These are phyloP conservation scores for Podila epicladia DNA, from an alignment of 192 early-diverging fungal species.

Conservation along the genomic window DNA sequence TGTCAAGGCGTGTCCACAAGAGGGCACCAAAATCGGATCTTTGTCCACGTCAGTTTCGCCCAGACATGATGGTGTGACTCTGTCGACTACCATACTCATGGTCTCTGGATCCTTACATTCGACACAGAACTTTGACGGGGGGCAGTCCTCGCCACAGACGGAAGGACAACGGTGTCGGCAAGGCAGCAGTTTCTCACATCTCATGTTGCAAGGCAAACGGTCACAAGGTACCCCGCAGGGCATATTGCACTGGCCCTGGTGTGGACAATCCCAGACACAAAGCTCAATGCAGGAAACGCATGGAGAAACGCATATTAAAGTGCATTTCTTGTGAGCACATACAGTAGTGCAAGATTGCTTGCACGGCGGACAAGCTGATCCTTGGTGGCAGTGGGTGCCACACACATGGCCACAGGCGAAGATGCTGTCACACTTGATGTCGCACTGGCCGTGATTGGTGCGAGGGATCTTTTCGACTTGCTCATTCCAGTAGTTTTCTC, in stretches of 20 bases:
- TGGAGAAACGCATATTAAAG: constrained; percentile 33
- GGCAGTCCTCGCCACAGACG: constrained; percentile 59
- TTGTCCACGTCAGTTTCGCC: constrained; percentile 55
- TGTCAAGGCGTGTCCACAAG: constrained; percentile 63
- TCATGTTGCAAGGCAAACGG: constrained; percentile 63
- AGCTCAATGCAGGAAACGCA: constrained; percentile 47
- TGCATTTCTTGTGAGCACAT: constrained; percentile 57
- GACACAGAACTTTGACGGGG: constrained; percentile 34
- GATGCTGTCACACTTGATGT: constrained; percentile 34
- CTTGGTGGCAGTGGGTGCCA: constrained; percentile 11
- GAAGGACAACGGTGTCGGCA: constrained; percentile 36
- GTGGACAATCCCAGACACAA: constrained; percentile 63
- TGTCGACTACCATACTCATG: constrained; percentile 40
- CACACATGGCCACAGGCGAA: constrained; percentile 52
- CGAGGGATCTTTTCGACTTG: background rate
- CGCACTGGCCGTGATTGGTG: constrained; percentile 38
- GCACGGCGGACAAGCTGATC: constrained; percentile 55
- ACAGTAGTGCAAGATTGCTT: constrained; percentile 27
- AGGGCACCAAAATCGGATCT: constrained; percentile 54
- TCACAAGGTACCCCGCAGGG: constrained; percentile 66
- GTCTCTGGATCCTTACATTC: constrained; percentile 32
- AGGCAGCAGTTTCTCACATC: constrained; percentile 56
- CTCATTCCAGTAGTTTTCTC: background rate
- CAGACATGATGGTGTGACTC: constrained; percentile 32
- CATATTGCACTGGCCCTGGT: constrained; percentile 56